Evolutionary conservation across 192 early-diverging fungal genomes (phyloP), one percentile per base, ranked within the genome.

Genomic region (Backusella liffmaniae): DNA sequence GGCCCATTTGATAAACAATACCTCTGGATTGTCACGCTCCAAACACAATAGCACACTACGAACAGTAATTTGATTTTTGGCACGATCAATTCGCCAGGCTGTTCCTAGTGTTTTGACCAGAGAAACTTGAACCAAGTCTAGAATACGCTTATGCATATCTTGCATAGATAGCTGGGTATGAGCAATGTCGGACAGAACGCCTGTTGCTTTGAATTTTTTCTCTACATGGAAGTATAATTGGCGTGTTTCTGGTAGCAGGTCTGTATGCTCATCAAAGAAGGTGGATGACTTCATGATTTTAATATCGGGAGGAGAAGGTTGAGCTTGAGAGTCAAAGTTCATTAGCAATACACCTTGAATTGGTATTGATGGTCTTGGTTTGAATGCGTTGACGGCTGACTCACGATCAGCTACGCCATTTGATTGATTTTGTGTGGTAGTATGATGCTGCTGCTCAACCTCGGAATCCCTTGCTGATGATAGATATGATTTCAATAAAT

Each of bases 1-100:
- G 18, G 88, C 80, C 92, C 92, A 93, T 16, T 86, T 83, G 35
- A 93, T 82, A 18, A 78, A 66, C 1, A 93, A 72, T 4, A 76
- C 66, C 32, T 79, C 82, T 6, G 74, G 67, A 7, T 83, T 80
- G 41, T 59, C 72, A 1, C 78, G 73, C 1, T 84, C 81, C 9
- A 73, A 26, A 16, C 71, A 44, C 1, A 77, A 59, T 53, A 29
- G 41, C 0, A 77, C 76, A 32, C 62, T 77, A 2, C 71, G 76
- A 30, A 73, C 53, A n/a, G 21, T 18, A 13, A 77, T 66, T 18
- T 32, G 44, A 10, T 53, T 16, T 0, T 26, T 42, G 21, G 34
- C 67, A 18, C 66, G 70, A n/a, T 72, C 70, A 36, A 77, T 46
- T 30, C 32, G 16, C 13, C 71, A 44, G 16, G 71, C 65, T 3